Evolutionary conservation across 331 rosid species (phyloP), one percentile per base, ranked within the genome.

Genomic region (Malus hybrid): DNA sequence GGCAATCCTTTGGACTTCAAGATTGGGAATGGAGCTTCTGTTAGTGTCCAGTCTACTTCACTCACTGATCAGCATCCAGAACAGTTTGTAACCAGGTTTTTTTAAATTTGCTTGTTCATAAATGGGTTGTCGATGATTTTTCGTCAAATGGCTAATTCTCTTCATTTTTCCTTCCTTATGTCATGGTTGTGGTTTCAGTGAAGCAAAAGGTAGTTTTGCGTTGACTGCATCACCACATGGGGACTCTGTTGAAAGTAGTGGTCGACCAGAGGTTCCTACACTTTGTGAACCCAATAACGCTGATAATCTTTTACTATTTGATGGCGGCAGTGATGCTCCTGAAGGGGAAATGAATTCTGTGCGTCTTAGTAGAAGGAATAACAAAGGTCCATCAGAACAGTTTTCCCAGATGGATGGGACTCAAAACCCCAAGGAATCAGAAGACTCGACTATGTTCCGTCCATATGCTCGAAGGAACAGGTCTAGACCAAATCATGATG

Each of bases 381-480:
- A 79, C 55, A 67, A 86, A 63, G 81, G 84, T 84, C 96, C 86
- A 77, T 90, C 96, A 15, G 98, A 89, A 80, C 98, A 89, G 77
- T 96, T 94, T 71, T 93, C 97, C 42, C 93, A 84, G 74, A 84
- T 92, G 88, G 97, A 89, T 57, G 93, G 90, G 77, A 83, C 87
- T 80, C 93, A 86, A 73, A 90, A 89, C 83, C 86, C 90, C 69
- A 96, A 93, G 87, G 99, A 96, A 80, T 83, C 94, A 0, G 99
- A 96, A 80, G 99, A 96, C 81, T 96, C 94, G 14, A 93, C 98
- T 54, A 87, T 96, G 73, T 81, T 95, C 74, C 91, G 96, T 57
- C 99, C 98, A 75, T 96, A 96, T 86, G 93, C 98, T 57, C 97
- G 99, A 81, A 89, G 99, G 81, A 90, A 89, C 79, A 88, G 98